phyloP scores from a whole-genome alignment of 148 eudicot species.

The Cornus controversa region DNA sequence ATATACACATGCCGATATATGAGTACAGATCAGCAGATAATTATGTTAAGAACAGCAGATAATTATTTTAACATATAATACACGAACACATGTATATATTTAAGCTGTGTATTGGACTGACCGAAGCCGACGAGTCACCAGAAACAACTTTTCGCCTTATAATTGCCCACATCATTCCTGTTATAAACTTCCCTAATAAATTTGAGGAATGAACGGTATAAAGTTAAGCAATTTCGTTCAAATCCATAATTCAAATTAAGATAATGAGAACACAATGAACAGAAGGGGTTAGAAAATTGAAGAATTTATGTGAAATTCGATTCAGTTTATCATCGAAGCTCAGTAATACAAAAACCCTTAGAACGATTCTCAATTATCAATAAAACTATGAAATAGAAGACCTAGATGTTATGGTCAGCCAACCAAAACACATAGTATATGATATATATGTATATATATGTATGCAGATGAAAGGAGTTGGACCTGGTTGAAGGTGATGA shows the following conservation, averaged over 20 bases:
- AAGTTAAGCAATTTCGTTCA: neutral
- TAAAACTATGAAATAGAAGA: neutral
- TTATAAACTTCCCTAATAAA: neutral
- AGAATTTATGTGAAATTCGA: neutral
- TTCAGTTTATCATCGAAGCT: neutral
- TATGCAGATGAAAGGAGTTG: neutral
- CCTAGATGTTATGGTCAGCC: neutral
- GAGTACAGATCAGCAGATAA: neutral
- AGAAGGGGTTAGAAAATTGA: neutral
- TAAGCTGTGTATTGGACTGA: neutral
- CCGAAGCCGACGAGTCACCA: neutral
- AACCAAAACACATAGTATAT: neutral
- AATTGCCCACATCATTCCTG: constrained; percentile 9
- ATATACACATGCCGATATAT: neutral
- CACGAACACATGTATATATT: neutral
- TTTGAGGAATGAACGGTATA: neutral
- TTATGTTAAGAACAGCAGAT: neutral
- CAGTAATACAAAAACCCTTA: neutral
- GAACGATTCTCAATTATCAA: neutral
- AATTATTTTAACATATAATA: neutral
- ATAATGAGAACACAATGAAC: neutral
- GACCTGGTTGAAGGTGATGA: constrained; percentile 6
- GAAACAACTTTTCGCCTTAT: constrained; percentile 8
- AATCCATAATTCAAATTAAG: neutral
- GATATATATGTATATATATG: neutral